A percentile compares a stretch with the other conserved stretches of the same genome.
Conservation (phyloP, 768 basidiomycete species). For the Pulveroboletus sp. region DNA sequence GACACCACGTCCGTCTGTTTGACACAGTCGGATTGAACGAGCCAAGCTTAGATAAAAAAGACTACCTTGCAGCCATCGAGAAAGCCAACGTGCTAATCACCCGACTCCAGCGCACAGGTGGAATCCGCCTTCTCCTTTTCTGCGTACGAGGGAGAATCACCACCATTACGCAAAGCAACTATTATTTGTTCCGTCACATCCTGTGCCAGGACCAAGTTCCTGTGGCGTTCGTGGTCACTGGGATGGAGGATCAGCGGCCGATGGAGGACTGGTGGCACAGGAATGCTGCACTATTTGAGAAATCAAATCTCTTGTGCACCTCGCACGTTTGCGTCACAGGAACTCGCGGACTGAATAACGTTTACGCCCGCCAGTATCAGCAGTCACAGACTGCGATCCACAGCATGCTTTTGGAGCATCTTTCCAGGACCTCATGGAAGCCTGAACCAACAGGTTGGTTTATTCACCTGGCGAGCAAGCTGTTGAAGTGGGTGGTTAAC, state of each 20-base stretch:
- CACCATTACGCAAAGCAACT: slow-evolving; percentile 21
- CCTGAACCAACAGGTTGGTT: slow-evolving; percentile 20
- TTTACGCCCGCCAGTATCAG: slow-evolving; percentile 27
- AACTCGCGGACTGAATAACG: slow-evolving; percentile 18
- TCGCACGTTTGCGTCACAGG: slow-evolving; percentile 40
- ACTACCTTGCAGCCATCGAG: slow-evolving; percentile 24
- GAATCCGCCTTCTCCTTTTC: slow-evolving; percentile 28
- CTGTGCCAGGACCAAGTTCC: slow-evolving; percentile 29
- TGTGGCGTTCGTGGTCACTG: slow-evolving; percentile 28
- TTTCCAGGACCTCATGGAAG: slow-evolving; percentile 18
- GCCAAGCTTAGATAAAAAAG: slow-evolving; percentile 11
- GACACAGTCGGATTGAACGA: slow-evolving; percentile 33
- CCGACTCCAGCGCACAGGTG: slow-evolving; percentile 23
- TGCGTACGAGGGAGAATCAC: slow-evolving; percentile 32
- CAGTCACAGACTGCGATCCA: slow-evolving; percentile 28
- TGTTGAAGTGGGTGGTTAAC: slow-evolving; percentile 17
- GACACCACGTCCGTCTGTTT: slow-evolving; percentile 22
- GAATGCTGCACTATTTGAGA: slow-evolving; percentile 29
- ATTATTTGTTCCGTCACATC: slow-evolving; percentile 23
- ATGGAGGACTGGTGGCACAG: slow-evolving; percentile 32
- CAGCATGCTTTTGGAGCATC: slow-evolving; percentile 15
- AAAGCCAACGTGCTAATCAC: slow-evolving; percentile 31
- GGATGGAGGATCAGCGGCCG: slow-evolving; percentile 24
- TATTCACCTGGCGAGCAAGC: slow-evolving; percentile 14
- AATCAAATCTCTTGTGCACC: slow-evolving; percentile 11